Conservation (phyloP, 2,329 filamentous ascomycete species). For the Nothophoma quercina region DNA sequence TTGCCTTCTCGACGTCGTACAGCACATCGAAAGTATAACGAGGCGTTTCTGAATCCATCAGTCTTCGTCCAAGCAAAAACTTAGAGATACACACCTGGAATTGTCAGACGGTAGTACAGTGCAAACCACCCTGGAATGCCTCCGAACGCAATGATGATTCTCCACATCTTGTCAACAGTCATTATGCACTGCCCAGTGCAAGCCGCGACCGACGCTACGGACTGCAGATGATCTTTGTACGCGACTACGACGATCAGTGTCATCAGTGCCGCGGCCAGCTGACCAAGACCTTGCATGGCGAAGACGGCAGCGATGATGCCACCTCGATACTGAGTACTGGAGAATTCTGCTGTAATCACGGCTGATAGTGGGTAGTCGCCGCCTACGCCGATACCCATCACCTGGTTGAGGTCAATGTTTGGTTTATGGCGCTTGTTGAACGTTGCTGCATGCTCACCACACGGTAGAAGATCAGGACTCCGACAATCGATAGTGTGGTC, state of each 20-base stretch:
- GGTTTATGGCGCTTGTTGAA: neutral
- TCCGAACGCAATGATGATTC: conserved; percentile 80
- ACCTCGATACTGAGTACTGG: conserved; percentile 83
- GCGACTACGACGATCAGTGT: conserved; percentile 76
- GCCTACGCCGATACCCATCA: conserved; percentile 49
- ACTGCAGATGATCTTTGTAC: conserved; percentile 70
- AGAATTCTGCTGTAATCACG: conserved; percentile 87
- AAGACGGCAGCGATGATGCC: conserved; percentile 90
- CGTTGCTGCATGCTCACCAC: conserved; percentile 23
- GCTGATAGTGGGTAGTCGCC: conserved; percentile 72
- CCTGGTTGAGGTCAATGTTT: neutral
- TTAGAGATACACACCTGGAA: conserved; percentile 58
- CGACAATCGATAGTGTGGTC: conserved; percentile 45
- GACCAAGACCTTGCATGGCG: conserved; percentile 85
- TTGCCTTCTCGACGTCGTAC: conserved; percentile 69
- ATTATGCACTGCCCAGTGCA: conserved; percentile 71
- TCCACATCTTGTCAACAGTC: conserved; percentile 89
- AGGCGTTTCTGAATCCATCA: conserved; percentile 68
- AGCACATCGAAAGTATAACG: conserved; percentile 87
- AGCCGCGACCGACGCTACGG: conserved; percentile 58
- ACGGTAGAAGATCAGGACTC: conserved; percentile 51
- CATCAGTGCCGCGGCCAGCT: conserved; percentile 77
- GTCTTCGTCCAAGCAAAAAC: neutral
- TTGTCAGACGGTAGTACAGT: conserved; percentile 85
- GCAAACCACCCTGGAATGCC: conserved; percentile 81